Conservation (phyloP, 2,329 filamentous ascomycete genomes). For the Xylariaceae sp. region DNA sequence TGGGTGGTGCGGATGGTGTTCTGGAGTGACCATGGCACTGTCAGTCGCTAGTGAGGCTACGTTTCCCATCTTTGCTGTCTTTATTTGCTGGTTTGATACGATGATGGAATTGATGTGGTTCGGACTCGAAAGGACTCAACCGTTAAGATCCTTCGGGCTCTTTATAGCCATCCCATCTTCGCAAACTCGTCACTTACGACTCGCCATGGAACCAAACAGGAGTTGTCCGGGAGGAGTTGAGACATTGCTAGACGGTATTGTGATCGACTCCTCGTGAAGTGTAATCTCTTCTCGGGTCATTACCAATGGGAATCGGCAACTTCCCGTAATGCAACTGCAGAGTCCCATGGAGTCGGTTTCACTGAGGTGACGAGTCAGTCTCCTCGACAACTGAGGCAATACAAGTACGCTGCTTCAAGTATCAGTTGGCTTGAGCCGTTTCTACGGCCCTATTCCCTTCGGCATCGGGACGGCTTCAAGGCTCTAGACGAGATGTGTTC, state of each 20-base stretch:
- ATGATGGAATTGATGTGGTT: too few relatives aligned
- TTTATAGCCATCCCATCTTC: too few relatives aligned
- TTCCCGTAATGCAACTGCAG: background rate
- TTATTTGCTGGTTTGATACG: too few relatives aligned
- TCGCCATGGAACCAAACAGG: background rate
- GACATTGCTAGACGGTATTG: background rate
- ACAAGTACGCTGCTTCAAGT: background rate
- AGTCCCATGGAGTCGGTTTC: background rate
- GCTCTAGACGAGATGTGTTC: too few relatives aligned
- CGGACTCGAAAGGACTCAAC: too few relatives aligned
- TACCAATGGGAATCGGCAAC: conserved; percentile 2
- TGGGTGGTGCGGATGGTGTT: background rate
- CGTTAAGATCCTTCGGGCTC: too few relatives aligned
- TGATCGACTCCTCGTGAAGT: background rate
- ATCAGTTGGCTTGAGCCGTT: background rate
- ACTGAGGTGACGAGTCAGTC: background rate
- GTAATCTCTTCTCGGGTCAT: background rate
- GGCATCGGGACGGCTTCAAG: too few relatives aligned
- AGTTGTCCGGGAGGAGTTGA: too few relatives aligned
- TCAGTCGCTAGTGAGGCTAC: background rate
- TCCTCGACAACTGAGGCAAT: background rate
- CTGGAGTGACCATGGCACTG: background rate
- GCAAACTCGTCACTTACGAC: background rate
- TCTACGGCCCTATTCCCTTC: background rate
- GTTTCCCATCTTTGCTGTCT: too few relatives aligned